These are phyloP conservation scores for Lumnitzera littorea DNA, from an alignment of 345 rosid species.

Conservation along the genomic window DNA sequence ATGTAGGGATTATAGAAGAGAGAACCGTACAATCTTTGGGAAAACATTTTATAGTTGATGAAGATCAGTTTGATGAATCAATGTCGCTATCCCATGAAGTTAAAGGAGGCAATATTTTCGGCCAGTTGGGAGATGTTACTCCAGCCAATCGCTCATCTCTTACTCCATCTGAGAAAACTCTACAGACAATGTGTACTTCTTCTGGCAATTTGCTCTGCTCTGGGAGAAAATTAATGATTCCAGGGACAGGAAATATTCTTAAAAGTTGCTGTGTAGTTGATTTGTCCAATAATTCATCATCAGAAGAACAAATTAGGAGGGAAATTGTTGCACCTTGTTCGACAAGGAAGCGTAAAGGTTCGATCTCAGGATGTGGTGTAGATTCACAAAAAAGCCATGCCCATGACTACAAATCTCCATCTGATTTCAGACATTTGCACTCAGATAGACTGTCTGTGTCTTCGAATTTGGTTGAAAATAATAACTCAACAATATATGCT, in stretches of 20 bases:
- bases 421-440: constrained; percentile 18
- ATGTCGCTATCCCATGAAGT: constrained; percentile 28
- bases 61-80: constrained; percentile 12
- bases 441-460: constrained; percentile 17
- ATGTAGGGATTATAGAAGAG: constrained; percentile 24
- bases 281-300: constrained; percentile 22
- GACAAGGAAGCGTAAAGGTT: constrained; percentile 51
- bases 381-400: constrained; percentile 9
- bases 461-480: constrained; percentile 25
- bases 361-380: constrained; percentile 19
- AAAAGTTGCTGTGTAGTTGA: constrained; percentile 19
- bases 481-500: constrained; percentile 17
- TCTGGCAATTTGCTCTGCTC: constrained; percentile 21
- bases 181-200: constrained; percentile 26
- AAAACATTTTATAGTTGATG: constrained; percentile 13
- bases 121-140: constrained; percentile 39
- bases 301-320: constrained; percentile 24
- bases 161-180: constrained; percentile 24
- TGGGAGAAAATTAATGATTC: constrained; percentile 20
- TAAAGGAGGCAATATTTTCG: constrained; percentile 28
- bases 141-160: constrained; percentile 77
- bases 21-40: constrained; percentile 13
- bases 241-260: constrained; percentile 18
- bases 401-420: constrained; percentile 5
- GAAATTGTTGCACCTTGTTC: constrained; percentile 26